A percentile compares a stretch with the other conserved stretches of the same genome.
phyloP scores from a whole-genome alignment of 306 rosid species.

The Malus domestica region DNA sequence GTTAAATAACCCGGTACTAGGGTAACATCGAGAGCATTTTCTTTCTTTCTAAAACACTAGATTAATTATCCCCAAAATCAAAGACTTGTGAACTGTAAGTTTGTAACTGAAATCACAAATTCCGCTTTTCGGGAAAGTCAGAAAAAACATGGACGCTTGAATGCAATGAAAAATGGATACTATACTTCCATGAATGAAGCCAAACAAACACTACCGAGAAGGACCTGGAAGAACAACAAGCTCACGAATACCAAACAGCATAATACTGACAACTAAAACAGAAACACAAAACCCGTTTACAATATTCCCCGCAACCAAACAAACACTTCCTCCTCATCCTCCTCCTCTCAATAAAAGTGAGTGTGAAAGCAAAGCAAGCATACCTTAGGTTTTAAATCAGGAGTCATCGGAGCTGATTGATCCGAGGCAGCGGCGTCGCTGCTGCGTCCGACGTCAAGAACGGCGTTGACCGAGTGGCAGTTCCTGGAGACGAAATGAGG shows the following conservation, averaged over 20 bases:
- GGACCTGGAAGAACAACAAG: not conserved
- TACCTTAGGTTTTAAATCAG: constrained; percentile 48
- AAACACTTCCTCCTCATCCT: not conserved
- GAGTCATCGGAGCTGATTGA: constrained; percentile 16
- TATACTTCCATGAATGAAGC: not conserved
- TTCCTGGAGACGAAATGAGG: constrained; percentile 21
- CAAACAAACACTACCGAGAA: not conserved
- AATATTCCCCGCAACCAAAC: not conserved
- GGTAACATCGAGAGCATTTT: not conserved
- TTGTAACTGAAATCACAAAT: not conserved
- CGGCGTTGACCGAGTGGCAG: constrained; percentile 43
- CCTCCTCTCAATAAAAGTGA: not conserved
- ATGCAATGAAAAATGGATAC: not conserved
- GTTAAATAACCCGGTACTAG: not conserved
- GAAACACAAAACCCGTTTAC: not conserved
- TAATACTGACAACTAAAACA: not conserved
- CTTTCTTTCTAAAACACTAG: not conserved
- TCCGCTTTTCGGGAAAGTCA: not conserved
- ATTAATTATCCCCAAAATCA: too few relatives aligned
- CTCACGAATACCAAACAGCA: not conserved
- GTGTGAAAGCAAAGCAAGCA: not conserved
- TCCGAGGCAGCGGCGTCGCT: not conserved
- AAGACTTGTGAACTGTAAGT: not conserved
- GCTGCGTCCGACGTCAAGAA: constrained; percentile 36
- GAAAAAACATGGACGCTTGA: not conserved